A percentile compares a stretch with the other conserved stretches of the same genome.
These are phyloP conservation scores for Taphrina flavorubra DNA, from an alignment of 1,139 yeast species.

Conservation along the genomic window DNA sequence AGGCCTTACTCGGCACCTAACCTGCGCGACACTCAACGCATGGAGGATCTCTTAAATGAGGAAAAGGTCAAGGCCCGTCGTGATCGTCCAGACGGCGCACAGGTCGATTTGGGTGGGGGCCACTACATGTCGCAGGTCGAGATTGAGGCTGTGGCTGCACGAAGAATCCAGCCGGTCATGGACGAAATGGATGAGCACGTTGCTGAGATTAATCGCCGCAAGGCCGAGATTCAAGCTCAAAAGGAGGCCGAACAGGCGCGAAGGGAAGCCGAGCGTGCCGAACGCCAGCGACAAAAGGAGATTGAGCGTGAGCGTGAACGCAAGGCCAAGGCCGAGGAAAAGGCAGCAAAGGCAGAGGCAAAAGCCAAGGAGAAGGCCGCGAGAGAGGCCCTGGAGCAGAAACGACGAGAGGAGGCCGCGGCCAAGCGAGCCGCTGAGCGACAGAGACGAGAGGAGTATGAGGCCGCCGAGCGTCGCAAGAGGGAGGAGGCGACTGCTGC, in stretches of 20 bases:
- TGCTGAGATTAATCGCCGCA: slow-evolving; percentile 37
- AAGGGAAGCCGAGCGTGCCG: slow-evolving; percentile 33
- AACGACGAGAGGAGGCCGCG: slow-evolving; percentile 27
- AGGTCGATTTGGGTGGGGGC: slow-evolving; percentile 38
- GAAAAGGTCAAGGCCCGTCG: slow-evolving; percentile 25
- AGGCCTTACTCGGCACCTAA: slow-evolving; percentile 33
- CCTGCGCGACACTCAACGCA: slow-evolving; percentile 26
- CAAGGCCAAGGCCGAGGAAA: slow-evolving; percentile 30
- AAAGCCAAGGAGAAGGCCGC: slow-evolving; percentile 28
- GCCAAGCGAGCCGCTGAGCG: slow-evolving; percentile 31
- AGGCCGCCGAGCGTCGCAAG: slow-evolving; percentile 18
- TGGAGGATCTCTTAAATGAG: slow-evolving; percentile 36
- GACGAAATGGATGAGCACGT: slow-evolving; percentile 40
- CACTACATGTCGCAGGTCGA: slow-evolving; percentile 39
- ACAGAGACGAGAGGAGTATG: slow-evolving; percentile 9
- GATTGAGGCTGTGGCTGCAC: slow-evolving; percentile 38
- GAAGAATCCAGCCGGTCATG: slow-evolving; percentile 34
- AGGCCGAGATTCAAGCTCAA: slow-evolving; percentile 36
- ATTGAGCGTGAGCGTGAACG: slow-evolving; percentile 33
- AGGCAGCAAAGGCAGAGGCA: slow-evolving; percentile 25
- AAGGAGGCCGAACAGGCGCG: slow-evolving; percentile 32
- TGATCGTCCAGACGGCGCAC: slow-evolving; percentile 10
- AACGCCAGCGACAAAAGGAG: slow-evolving; percentile 31
- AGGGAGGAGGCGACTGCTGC: slow-evolving; percentile 17
- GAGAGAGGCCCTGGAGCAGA: slow-evolving; percentile 21